A percentile compares a stretch with the other conserved stretches of the same genome.
These are phyloP conservation scores for Epithemia pelagica DNA, from an alignment of 108 stramenopile species.

Conservation along the genomic window DNA sequence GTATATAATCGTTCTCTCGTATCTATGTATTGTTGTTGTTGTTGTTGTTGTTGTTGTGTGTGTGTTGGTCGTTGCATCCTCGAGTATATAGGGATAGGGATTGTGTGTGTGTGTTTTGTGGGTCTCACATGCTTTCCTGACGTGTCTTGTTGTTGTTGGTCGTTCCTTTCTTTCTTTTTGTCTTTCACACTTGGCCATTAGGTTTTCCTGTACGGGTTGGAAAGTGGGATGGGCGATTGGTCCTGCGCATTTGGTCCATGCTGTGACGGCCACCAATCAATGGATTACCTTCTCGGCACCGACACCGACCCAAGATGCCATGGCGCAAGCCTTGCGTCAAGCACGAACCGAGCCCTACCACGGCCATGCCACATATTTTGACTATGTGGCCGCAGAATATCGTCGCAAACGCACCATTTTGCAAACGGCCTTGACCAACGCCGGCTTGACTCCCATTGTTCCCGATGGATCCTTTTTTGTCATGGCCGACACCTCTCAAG, in stretches of 20 bases:
- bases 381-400: conserved; percentile 52
- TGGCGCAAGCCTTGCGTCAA: conserved; percentile 45
- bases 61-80: too few relatives aligned
- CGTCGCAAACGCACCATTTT: conserved; percentile 51
- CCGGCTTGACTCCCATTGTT: conserved; percentile 64
- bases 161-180: too few relatives aligned
- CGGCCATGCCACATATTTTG: conserved; percentile 57
- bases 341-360: conserved; percentile 64
- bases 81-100: too few relatives aligned
- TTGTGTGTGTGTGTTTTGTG: too few relatives aligned
- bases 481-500: conserved; percentile 66
- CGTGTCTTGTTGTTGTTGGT: too few relatives aligned
- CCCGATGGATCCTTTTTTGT: conserved; percentile 88
- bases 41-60: too few relatives aligned
- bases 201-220: conserved; percentile 88
- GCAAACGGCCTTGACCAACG: conserved; percentile 33
- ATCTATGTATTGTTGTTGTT: too few relatives aligned
- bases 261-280: conserved; percentile 46
- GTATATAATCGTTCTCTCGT: too few relatives aligned
- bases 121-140: too few relatives aligned
- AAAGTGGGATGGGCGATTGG: conserved; percentile 86
- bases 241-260: conserved; percentile 56
- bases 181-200: too few relatives aligned
- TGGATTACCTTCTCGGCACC: conserved; percentile 83
- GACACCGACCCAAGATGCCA: conserved; percentile 79